Evolutionary conservation across 768 basidiomycete species (phyloP), one percentile per base, ranked within the genome.

Genomic region (Mycena metata): DNA sequence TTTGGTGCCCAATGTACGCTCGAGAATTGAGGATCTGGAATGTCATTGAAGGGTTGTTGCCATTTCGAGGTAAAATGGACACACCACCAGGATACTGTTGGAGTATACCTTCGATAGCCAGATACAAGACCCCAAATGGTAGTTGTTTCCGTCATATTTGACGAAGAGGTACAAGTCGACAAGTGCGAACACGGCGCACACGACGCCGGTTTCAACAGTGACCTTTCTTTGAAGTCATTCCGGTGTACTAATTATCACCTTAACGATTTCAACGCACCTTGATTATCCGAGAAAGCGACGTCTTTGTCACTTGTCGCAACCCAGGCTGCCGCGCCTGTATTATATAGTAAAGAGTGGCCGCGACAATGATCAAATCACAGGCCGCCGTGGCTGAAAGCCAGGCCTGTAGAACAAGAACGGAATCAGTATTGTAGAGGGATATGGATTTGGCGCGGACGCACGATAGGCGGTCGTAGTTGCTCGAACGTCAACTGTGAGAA

Each of bases 31-130:
- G 11, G n/a, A 62, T 62, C 60, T 62, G 26, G 15, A 19, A 51
- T 23, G 10, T 15, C 26, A n/a, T n/a, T n/a, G n/a, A n/a, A n/a
- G n/a, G n/a, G n/a, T n/a, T n/a, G n/a, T n/a, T n/a, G n/a, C n/a
- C n/a, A n/a, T n/a, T n/a, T n/a, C n/a, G n/a, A n/a, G n/a, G 24
- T 3, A 36, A 17, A n/a, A 47, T 33, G 12, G 3, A 47, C 66
- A 30, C n/a, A 67, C 66, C 60, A 67, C 6, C 35, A 67, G 10
- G 16, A 67, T 56, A 33, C 66, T 67, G 45, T 67, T 67, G 42
- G 66, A 67, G 33, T 67, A 67, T 12, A 61, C 24, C 36, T 67
- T 67, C 13, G 66, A 61, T 1, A 67, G 17, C 26, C 21, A 41
- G 41, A 39, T 61, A 24, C 66, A 61, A 21, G 36, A 5, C 0